These are phyloP conservation scores for Trichoderma sp. DNA, from an alignment of 2,329 filamentous ascomycete species.

Conservation along the genomic window DNA sequence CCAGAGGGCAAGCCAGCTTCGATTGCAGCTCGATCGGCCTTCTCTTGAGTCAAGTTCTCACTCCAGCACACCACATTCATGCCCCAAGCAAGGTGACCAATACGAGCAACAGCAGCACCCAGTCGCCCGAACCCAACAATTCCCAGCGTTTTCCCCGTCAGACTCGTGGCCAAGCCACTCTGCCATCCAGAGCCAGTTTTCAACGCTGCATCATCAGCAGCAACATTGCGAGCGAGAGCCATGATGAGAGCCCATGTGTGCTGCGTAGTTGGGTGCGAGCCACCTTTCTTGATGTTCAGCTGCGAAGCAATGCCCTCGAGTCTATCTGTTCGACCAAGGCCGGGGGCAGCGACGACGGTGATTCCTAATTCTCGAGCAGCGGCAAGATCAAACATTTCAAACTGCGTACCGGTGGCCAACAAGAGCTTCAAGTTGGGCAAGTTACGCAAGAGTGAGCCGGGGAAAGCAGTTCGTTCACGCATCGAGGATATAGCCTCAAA, in stretches of 20 bases:
- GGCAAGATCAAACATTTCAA: slow-evolving; percentile 61
- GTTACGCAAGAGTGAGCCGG: slow-evolving; percentile 53
- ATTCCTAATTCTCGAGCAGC: slow-evolving; percentile 50
- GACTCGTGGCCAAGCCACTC: slow-evolving; percentile 54
- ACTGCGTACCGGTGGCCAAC: slow-evolving; percentile 64
- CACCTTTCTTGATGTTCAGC: slow-evolving; percentile 39
- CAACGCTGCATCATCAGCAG: slow-evolving; percentile 60
- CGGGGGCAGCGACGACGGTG: slow-evolving; percentile 6
- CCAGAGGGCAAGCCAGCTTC: slow-evolving; percentile 62
- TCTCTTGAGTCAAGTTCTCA: slow-evolving; percentile 63
- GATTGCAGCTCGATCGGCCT: slow-evolving; percentile 59
- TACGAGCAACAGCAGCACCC: slow-evolving; percentile 61
- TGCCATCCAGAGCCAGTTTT: slow-evolving; percentile 62
- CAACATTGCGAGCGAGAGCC: slow-evolving; percentile 60
- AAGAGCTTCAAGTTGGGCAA: slow-evolving; percentile 68
- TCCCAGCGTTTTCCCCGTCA: slow-evolving; percentile 59
- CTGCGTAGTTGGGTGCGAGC: slow-evolving; percentile 56
- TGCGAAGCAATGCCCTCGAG: slow-evolving; percentile 28
- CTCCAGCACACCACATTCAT: slow-evolving; percentile 71
- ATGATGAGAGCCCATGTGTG: slow-evolving; percentile 61
- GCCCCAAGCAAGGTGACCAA: slow-evolving; percentile 63
- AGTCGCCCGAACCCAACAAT: slow-evolving; percentile 66
- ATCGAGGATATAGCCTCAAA: slow-evolving; percentile 4
- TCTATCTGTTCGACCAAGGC: slow-evolving; percentile 15
- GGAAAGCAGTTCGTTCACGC: slow-evolving; percentile 50